These are phyloP conservation scores for Microdochium bolleyi DNA, from an alignment of 2,329 filamentous ascomycete genomes.

Conservation along the genomic window DNA sequence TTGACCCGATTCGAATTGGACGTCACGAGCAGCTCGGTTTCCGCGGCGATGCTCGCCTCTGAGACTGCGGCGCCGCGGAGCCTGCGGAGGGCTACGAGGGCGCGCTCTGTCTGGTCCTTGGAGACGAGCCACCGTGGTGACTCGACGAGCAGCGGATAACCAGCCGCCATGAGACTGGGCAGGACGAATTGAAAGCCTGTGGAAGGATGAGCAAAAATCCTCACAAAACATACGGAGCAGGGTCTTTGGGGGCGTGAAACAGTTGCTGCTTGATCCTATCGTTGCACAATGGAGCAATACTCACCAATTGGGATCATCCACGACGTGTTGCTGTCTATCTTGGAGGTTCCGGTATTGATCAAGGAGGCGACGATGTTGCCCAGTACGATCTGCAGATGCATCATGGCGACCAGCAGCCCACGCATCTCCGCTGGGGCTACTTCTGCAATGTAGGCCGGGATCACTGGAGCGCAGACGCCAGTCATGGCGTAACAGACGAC, in stretches of 20 bases:
- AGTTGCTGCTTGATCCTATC: too few species aligned
- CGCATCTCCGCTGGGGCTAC: conserved; percentile 14
- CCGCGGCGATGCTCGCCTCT: background rate
- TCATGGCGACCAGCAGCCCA: conserved; percentile 17
- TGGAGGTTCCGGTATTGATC: conserved; percentile 16
- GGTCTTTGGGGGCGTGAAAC: background rate
- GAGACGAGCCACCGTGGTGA: conserved; percentile 1
- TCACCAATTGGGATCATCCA: background rate
- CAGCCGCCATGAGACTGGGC: background rate
- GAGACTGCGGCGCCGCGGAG: background rate
- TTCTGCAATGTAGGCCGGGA: conserved; percentile 21
- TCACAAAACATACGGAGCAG: background rate
- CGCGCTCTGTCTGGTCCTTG: background rate
- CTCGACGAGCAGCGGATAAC: background rate
- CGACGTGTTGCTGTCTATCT: conserved; percentile 6
- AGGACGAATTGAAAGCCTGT: background rate
- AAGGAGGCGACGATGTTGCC: conserved; percentile 16
- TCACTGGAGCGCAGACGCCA: conserved; percentile 20
- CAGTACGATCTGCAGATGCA: conserved; percentile 18
- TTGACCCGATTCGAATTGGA: background rate
- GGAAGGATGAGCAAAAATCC: background rate
- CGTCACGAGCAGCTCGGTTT: background rate
- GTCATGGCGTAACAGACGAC: conserved; percentile 21
- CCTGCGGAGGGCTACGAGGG: background rate
- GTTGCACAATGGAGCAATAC: too few species aligned